Base-by-base conservation (phyloP, 345 rosid species). In the Nasturtium officinale region DNA sequence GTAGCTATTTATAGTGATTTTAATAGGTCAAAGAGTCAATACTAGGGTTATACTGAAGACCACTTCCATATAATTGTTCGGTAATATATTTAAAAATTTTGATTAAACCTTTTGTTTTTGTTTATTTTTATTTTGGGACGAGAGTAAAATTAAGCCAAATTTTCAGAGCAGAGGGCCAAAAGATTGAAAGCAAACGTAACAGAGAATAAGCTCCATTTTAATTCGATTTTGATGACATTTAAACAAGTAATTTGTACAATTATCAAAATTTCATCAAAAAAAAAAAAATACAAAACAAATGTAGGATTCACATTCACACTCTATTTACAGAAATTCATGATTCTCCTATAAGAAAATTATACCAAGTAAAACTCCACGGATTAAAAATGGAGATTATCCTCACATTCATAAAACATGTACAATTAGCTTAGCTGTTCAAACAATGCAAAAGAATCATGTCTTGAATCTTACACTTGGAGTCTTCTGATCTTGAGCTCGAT, bases 401-500 rank as follows among this genome's bases (percentile, higher is more conserved):
- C 65, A 42, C 63, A 64, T 58, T 42, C 29, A 13, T 67, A 20
- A 20, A 35, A 67, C 78, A 57, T 29, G 8, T 66, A 66, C 17
- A 47, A 1, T 28, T 28, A 60, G 43, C 40, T 28, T 28, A 60
- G 43, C 40, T 48, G 51, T 66, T 26, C 73, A 29, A 38, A 58
- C 10, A 21, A 75, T 66, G 52, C 6, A 5, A 18, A 58, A 10
- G 20, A 60, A 61, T 75, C 64, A 61, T 60, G 35, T 52, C 25
- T 50, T 25, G 17, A 17, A 17, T 23, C 38, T 35, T n/a, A 43
- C 18, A 9, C 7, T 42, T 63, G 33, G 26, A 30, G 35, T 29
- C n/a, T 72, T 74, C 58, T 46, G 16, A 33, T 33, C 72, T 23
- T 73, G 72, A 58, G 43, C 5, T 46, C n/a, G 65, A 63, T 33